Conservation (phyloP, 1,139 yeast genomes). For the Hanseniaspora sp. region DNA sequence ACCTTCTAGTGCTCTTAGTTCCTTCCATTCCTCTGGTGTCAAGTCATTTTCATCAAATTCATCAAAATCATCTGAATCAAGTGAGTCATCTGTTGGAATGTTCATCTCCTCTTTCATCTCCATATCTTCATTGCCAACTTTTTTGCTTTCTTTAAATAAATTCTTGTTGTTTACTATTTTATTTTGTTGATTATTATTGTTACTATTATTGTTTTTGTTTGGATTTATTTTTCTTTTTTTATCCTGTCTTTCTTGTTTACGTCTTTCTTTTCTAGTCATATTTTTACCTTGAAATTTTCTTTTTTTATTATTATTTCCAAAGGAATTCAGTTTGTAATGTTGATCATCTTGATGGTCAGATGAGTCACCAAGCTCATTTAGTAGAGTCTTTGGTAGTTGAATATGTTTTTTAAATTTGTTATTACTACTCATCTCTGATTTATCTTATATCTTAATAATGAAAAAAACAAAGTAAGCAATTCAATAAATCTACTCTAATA, state of each 20-base stretch:
- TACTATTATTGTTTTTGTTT: background rate
- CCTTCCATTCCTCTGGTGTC: constrained; percentile 37
- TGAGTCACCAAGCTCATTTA: background rate
- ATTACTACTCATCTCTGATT: background rate
- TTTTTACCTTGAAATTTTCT: constrained; percentile 19
- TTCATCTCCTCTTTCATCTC: constrained; percentile 18
- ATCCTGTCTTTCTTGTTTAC: constrained; percentile 26
- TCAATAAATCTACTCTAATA: too few species aligned
- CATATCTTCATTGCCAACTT: background rate
- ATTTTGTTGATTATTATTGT: background rate
- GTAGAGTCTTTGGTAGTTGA: constrained; percentile 7
- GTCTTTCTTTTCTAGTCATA: constrained; percentile 27
- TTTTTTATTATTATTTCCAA: constrained; percentile 17
- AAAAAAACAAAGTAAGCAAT: background rate
- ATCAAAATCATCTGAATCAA: constrained; percentile 41
- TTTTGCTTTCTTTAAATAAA: background rate
- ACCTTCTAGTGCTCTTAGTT: constrained; percentile 29
- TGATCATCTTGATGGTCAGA: background rate
- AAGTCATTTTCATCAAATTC: constrained; percentile 34
- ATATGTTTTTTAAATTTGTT: constrained; percentile 7
- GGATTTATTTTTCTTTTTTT: constrained; percentile 22
- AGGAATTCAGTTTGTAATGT: background rate
- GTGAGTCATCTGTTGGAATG: constrained; percentile 39
- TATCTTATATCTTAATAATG: background rate
- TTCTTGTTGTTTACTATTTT: background rate